phyloP scores from a whole-genome alignment of 2,329 filamentous ascomycete species.

The Claviceps monticola region DNA sequence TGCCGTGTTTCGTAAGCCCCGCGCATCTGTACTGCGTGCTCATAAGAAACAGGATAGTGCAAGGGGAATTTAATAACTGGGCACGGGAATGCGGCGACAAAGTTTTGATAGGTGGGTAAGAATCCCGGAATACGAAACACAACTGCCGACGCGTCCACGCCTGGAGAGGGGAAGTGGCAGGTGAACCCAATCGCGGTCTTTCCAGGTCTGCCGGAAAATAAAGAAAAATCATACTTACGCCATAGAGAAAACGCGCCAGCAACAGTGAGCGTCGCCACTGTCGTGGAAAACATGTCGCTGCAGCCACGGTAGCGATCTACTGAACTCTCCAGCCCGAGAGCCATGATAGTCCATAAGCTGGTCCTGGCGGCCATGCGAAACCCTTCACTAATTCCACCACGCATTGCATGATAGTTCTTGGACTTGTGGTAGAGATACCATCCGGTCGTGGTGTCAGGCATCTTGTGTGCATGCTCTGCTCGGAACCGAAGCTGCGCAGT shows the following conservation, averaged over 20 bases:
- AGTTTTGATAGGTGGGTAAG: too few relatives aligned
- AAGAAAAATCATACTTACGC: constrained; percentile 42
- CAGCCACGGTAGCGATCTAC: constrained; percentile 49
- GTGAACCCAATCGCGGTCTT: background rate
- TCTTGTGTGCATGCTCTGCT: constrained; percentile 89
- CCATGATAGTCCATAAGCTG: constrained; percentile 58
- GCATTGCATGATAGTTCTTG: constrained; percentile 82
- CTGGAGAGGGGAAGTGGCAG: background rate
- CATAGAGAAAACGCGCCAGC: constrained; percentile 78
- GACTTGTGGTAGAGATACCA: constrained; percentile 99
- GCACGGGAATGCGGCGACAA: background rate
- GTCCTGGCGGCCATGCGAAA: constrained; percentile 59
- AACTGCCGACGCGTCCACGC: background rate
- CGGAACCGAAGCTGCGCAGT: constrained; percentile 72
- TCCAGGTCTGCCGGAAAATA: constrained; percentile 4
- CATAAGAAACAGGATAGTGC: background rate
- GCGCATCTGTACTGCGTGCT: background rate
- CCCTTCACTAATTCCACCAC: constrained; percentile 67
- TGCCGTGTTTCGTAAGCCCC: constrained; percentile 1
- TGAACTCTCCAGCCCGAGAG: constrained; percentile 72
- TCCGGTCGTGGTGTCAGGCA: constrained; percentile 66
- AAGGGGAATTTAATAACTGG: background rate
- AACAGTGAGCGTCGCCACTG: constrained; percentile 69
- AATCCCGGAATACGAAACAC: too few relatives aligned
- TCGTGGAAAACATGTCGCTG: constrained; percentile 68